phyloP scores from a whole-genome alignment of 2,329 filamentous ascomycete species.

The Xylaria hypoxylon region DNA sequence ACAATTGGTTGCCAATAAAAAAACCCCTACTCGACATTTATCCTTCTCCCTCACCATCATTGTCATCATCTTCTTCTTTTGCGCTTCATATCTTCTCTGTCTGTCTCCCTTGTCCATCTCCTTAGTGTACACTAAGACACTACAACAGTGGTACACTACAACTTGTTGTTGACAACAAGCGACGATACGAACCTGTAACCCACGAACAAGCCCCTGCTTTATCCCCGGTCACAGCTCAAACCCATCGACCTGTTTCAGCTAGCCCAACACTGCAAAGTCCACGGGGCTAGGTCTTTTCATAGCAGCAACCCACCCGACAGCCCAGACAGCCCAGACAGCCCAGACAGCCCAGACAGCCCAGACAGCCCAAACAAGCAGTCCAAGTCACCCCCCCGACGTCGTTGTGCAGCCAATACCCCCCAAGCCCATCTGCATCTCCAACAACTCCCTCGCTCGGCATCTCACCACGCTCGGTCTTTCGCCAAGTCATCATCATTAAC shows the following conservation, averaged over 20 bases:
- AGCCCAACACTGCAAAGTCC: constrained; percentile 44
- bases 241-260: constrained; percentile 54
- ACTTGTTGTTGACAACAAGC: neutral
- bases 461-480: constrained; percentile 34
- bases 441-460: constrained; percentile 32
- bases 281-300: constrained; percentile 40
- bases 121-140: neutral
- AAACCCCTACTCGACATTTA: too few relatives aligned
- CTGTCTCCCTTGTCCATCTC: neutral
- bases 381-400: constrained; percentile 4
- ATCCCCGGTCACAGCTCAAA: constrained; percentile 52
- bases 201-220: constrained; percentile 41
- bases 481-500: constrained; percentile 30
- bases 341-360: too few relatives aligned
- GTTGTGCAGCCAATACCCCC: constrained; percentile 22
- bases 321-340: constrained; percentile 10
- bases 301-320: constrained; percentile 26
- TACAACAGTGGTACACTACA: neutral
- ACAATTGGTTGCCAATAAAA: too few relatives aligned
- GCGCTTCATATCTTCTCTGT: too few relatives aligned
- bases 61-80: too few relatives aligned
- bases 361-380: too few relatives aligned
- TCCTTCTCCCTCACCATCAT: too few relatives aligned
- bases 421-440: constrained; percentile 7
- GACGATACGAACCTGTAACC: constrained; percentile 12